Evolutionary conservation across 2,329 filamentous ascomycete species (phyloP).

Genomic region (Curvularia sp.): DNA sequence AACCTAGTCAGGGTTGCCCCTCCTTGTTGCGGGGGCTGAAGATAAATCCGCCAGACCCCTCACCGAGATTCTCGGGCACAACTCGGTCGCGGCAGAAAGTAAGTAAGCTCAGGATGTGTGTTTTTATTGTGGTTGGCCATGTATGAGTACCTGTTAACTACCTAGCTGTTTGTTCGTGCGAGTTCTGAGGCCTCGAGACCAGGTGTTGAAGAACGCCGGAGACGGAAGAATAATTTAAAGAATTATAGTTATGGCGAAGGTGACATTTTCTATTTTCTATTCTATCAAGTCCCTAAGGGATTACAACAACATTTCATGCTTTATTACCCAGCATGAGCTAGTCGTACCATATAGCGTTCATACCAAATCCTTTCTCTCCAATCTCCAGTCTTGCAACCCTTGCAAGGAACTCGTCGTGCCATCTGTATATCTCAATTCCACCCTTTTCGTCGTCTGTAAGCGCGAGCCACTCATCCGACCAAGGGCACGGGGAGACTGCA

Average conservation of each 20-base stretch:
- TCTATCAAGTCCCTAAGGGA: neutral
- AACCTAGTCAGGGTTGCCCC: slow-evolving; percentile 24
- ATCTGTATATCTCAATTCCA: slow-evolving; percentile 86
- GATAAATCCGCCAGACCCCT: slow-evolving; percentile 14
- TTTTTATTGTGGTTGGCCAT: neutral
- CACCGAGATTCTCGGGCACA: neutral
- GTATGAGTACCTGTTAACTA: neutral
- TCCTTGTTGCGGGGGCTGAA: slow-evolving; percentile 39
- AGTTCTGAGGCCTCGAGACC: neutral
- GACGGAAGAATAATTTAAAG: too few species aligned
- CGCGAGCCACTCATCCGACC: slow-evolving; percentile 88
- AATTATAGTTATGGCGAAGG: neutral
- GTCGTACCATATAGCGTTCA: slow-evolving; percentile 97
- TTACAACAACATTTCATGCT: neutral
- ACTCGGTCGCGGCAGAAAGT: neutral
- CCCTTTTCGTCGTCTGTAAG: slow-evolving; percentile 88
- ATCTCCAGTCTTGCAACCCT: slow-evolving; percentile 79
- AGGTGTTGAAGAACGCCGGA: neutral
- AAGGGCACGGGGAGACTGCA: slow-evolving; percentile 82
- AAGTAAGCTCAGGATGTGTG: neutral
- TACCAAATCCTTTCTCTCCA: slow-evolving; percentile 87
- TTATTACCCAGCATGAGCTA: slow-evolving; percentile 48
- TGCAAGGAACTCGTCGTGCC: slow-evolving; percentile 80
- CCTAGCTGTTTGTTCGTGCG: neutral
- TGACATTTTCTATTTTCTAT: neutral